Evolutionary conservation across 2,329 filamentous ascomycete species (phyloP), one percentile per base, ranked within the genome.

Genomic region (Microascus cirrosus): DNA sequence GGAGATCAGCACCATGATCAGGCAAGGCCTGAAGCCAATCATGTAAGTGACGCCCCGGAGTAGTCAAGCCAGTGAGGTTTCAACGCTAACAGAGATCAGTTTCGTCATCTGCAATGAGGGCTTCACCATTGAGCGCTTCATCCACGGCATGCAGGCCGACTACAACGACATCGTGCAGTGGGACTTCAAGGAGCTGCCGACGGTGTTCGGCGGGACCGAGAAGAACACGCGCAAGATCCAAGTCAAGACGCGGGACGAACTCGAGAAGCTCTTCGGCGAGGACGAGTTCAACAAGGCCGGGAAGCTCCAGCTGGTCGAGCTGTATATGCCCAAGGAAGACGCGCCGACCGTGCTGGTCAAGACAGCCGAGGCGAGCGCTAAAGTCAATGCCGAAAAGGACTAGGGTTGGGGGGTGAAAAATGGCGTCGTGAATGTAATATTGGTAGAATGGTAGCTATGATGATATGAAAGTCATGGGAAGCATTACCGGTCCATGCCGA

Each of bases 81-180:
- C 4, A 12, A 12, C 54, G 54, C 63, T 69, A 61, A 70, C 59
- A 50, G 39, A 2, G 55, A n/a, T 7, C 58, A 83, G 82, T 61
- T 93, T 95, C 69, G 78, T 94, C 61, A 86, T 95, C 63, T 90
- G 88, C 77, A 95, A 95, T 69, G 83, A 92, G 48, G 91, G 91
- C 12, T 95, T 89, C 73, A 94, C 90, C 11, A 94, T 95, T 68
- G 91, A 96, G 73, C 84, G 91, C 34, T 88, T 83, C 69, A 95
- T 95, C 65, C 90, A 95, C 70, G 90, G 90, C 57, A 87, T 87
- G 83, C 77, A 91, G 10, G 88, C 82, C 35, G 69, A 68, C 28
- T 95, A 95, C 75, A 95, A 96, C 67, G 89, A 95, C 67, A 85
- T 95, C 59, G 78, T 81, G 59, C 70, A 75, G 12, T 95, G 91